Evolutionary conservation across 495 filamentous ascomycete species (phyloP), one percentile per base, ranked within the genome.

Genomic region (Aspergillus biplanus): DNA sequence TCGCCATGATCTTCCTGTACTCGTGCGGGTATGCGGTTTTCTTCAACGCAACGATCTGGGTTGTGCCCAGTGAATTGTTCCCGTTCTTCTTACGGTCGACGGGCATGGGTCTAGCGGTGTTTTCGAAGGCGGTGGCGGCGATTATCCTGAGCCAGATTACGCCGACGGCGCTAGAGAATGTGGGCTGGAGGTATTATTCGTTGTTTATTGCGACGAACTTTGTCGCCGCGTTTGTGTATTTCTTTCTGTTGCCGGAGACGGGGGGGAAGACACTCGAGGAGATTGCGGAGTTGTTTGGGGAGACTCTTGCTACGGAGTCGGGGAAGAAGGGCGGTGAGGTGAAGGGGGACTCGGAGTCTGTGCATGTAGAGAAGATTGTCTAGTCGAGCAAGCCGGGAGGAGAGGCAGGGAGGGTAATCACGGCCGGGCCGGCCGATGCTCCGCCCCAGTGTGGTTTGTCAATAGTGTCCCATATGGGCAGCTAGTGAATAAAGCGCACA

Each of bases 241-340:
- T 71, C 58, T 77, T 81, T 69, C 69, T 78, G 32, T 78, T 83
- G 61, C 78, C 76, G 54, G 81, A 82, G 65, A 82, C 82, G 0
- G 76, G 75, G 33, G 71, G 76, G 35, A 62, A 81, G 35, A 70
- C 70, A 4, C 58, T 84, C 16, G 79, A 82, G 59, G 78, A 82
- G 59, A 81, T 82, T 61, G 80, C 81, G 68, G 65, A 81, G 31
- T 56, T 82, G 48, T 83, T 83, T 67, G 80, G 77, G 0, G 78
- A 78, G 21, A 33, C 15, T 46, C 16, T 52, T 21, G 62, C 48
- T 5, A 9, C 9, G 18, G 50, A 56, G 1, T 27, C 48, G 8
- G 8, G 11, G 21, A 50, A 60, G 15, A 55, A 59, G 11, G 7
- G 13, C 2, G 52, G 46, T 34, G 16, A 33, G 7, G 9, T 37